Base-by-base conservation (phyloP, 306 rosid genomes). In the Ceratonia siliqua region DNA sequence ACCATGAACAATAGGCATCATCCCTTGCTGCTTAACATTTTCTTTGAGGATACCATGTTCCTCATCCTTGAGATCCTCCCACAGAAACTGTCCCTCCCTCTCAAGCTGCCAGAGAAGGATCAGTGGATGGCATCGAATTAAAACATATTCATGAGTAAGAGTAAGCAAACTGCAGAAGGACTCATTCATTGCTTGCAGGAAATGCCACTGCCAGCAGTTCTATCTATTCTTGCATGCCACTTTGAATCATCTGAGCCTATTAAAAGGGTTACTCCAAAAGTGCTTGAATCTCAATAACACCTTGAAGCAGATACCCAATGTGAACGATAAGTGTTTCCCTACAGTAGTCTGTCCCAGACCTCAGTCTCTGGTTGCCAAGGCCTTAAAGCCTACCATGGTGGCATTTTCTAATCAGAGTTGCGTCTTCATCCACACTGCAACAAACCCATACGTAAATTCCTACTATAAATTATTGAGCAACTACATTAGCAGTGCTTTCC, bases 361-460 rank as follows among this genome's bases (percentile, higher is more conserved):
- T 38, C 70, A 75, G 24, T 17, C 59, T 48, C 39, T 0, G 35
- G 63, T 11, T 57, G 61, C 33, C n/a, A 54, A 54, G 78, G 68
- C 74, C 77, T 58, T 25, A 58, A 77, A 68, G 68, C 76, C 76
- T 75, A 32, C 43, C 76, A 57, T 28, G 62, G 62, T 14, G 46
- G 54, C 64, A 59, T 42, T 39, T 70, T 64, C 32, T 42, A 14
- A 20, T 52, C 55, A 38, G 53, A 63, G 61, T 27, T 64, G 53
- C 75, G 62, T 27, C 55, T 32, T 52, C 59, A 54, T 63, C 32
- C 56, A 27, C 78, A 32, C 76, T 63, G 63, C 45, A 62, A 41
- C 39, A 56, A 73, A 46, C 46, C 67, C 68, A 73, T 17, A 14
- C 48, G 68, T 9, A 17, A 8, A 68, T 71, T 79, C 68, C 79